These are phyloP conservation scores for Xerocomellus dryophilus DNA, from an alignment of 768 basidiomycete species.

Conservation along the genomic window DNA sequence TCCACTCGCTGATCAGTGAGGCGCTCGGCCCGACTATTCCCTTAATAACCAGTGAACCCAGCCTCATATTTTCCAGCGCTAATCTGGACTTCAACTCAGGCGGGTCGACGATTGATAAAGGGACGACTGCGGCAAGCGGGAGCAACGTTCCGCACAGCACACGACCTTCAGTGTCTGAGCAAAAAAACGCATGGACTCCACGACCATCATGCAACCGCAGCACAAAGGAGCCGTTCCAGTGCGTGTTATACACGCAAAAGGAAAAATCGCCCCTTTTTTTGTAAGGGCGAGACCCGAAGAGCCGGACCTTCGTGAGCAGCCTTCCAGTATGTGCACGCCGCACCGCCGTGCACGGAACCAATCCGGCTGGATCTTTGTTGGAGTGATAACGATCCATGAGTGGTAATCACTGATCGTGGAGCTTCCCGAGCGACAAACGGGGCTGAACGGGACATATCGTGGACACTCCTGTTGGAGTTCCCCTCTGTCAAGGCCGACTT, in stretches of 20 bases:
- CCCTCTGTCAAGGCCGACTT: background rate
- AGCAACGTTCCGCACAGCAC: constrained; percentile 11
- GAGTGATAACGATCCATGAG: constrained; percentile 17
- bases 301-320: constrained; percentile 67
- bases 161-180: background rate
- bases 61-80: background rate
- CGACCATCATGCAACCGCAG: constrained; percentile 66
- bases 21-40: background rate
- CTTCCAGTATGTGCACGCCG: constrained; percentile 29
- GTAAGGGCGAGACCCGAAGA: constrained; percentile 87
- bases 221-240: constrained; percentile 78
- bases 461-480: background rate
- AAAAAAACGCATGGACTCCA: constrained; percentile 39
- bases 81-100: background rate
- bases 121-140: background rate
- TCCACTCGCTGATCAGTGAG: background rate
- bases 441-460: constrained; percentile 10
- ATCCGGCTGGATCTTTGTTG: constrained; percentile 23
- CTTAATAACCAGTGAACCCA: background rate
- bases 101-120: background rate
- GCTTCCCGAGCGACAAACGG: constrained; percentile 7
- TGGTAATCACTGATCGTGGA: constrained; percentile 12
- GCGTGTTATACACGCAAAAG: constrained; percentile 47
- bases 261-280: constrained; percentile 68
- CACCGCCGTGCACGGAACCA: constrained; percentile 20